Base-by-base conservation (phyloP, 441 rosid species). In the Erodium texanum region DNA sequence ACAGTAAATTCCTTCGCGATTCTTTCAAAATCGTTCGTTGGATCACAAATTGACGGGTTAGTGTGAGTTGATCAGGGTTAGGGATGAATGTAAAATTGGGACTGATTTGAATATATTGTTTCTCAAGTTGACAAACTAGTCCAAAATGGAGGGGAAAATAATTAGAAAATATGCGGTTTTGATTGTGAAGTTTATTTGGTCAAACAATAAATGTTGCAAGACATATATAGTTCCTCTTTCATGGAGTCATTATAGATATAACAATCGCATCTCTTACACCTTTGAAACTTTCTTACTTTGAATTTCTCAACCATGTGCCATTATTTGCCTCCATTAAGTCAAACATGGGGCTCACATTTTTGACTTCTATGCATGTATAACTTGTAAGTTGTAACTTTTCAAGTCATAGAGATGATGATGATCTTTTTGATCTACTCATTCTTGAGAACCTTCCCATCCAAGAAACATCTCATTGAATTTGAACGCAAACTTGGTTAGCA, bases 241-340 rank as follows among this genome's bases (percentile, higher is more conserved):
- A n/a, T 52, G 59, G 59, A 32, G 59, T 52, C 59, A 14, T 52
- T 52, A 9, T 52, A 23, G 23, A 52, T 52, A 18, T 52, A 16
- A 16, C 59, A 16, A 16, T n/a, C 59, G n/a, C 22, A 5, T 52
- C 8, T 16, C n/a, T 52, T 16, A 52, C 9, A 52, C 9, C 59
- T 52, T 16, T 52, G 59, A 52, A 52, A 18, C 59, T 52, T 52
- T 16, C 59, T 52, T 52, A 18, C 59, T 52, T 52, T 52, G 59
- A 52, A 16, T 52, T 52, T 18, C 59, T 52, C 59, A 52, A n/a
- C 9, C 15, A 19, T 52, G 19, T 14, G 59, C 59, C 22, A 52
- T 16, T 16, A 52, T 52, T 52, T 50, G 58, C 20, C 58, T 50
- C 20, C 12, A 16, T 8, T 50, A 50, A 38, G 58, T 50, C 58